These are phyloP conservation scores for Breviolum minutum DNA, from an alignment of 73 alveolate genomes.

Conservation along the genomic window DNA sequence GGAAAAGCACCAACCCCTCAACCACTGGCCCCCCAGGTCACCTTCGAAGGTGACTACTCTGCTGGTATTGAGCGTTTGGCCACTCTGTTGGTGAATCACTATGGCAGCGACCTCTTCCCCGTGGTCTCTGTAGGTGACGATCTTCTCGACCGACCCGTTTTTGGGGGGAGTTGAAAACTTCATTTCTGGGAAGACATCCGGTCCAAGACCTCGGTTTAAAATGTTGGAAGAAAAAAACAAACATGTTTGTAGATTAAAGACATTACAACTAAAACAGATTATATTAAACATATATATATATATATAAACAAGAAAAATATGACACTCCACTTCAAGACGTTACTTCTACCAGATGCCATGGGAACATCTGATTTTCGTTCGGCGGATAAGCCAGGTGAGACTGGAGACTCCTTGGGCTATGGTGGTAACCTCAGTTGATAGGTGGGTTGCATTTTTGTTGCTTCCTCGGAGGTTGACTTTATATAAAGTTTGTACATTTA, in stretches of 20 bases:
- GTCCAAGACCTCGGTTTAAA: neutral
- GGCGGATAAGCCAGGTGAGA: constrained; percentile 31
- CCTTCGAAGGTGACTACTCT: constrained; percentile 68
- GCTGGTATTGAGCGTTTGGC: constrained; percentile 84
- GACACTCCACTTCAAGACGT: too few relatives aligned
- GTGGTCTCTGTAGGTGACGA: constrained; percentile 76
- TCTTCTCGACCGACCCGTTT: neutral
- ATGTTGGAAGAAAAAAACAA: too few relatives aligned
- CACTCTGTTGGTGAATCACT: constrained; percentile 53
- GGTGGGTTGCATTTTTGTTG: neutral
- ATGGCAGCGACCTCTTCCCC: constrained; percentile 75
- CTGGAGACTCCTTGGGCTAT: constrained; percentile 78
- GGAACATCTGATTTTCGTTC: neutral
- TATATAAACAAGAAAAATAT: too few relatives aligned
- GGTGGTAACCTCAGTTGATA: neutral
- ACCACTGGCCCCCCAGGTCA: too few relatives aligned
- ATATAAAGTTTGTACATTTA: too few relatives aligned
- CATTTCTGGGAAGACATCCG: neutral
- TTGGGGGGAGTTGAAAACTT: neutral
- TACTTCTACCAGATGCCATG: neutral
- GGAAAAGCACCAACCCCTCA: too few relatives aligned
- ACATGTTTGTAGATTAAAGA: too few relatives aligned
- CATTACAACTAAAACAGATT: too few relatives aligned
- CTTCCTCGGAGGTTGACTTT: neutral
- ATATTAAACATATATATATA: too few relatives aligned